Base-by-base conservation (phyloP, 1,139 yeast species). In the Candida sanyaensis region DNA sequence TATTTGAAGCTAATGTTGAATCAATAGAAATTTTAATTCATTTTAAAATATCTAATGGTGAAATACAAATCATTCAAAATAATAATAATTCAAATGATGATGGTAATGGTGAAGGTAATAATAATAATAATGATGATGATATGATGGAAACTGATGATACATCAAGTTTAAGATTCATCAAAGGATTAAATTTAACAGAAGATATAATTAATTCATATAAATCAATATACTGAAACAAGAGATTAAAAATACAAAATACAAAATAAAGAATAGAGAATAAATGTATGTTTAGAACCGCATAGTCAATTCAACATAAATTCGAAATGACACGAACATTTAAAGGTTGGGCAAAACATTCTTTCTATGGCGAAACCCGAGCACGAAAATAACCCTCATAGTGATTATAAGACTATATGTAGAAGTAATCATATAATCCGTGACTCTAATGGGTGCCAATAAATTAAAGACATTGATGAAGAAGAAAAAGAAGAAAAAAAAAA, bases 321-420 rank as follows among this genome's bases (percentile, higher is more conserved):
- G 66, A 65, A 61, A 61, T 63, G 73, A 73, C 85, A 79, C 87
- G 88, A 81, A 45, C 88, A 71, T 62, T 68, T 62, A 65, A 50
- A 71, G 82, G 83, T 81, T 81, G 81, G 68, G 69, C 70, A 74
- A 81, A 81, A 79, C 77, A 62, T 53, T 71, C 78, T 63, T 68
- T 87, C 90, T 87, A 78, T 86, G 93, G 87, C 88, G 74, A 21
- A 69, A 86, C 93, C 93, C 93, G 91, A 87, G 95, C 95, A 87
- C 95, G 88, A 80, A 79, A 72, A 57, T 65, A 65, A 41, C 44
- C 67, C 77, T 71, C 75, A 70, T 46, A 64, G 75, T 66, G 73
- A 65, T 43, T 37, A 66, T 62, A 41, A 69, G 80, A 69, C 63
- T 74, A 71, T 71, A 74, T 73, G 82, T 74, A 63, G 80, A 73